These are phyloP conservation scores for Funneliformis geosporum DNA, from an alignment of 192 early-diverging fungal species.

Conservation along the genomic window DNA sequence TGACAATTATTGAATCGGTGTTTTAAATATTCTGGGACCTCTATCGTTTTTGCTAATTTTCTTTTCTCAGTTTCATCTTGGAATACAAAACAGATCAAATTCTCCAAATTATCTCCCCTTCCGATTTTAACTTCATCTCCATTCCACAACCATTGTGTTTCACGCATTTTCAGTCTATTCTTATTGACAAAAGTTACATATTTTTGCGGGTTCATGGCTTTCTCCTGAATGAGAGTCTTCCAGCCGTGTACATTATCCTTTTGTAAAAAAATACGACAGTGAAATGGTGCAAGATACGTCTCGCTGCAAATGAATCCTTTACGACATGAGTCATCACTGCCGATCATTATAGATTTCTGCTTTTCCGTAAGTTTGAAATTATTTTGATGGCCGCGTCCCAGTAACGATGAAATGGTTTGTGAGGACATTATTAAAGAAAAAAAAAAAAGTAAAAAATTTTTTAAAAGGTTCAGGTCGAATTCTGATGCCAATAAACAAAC, in stretches of 20 bases:
- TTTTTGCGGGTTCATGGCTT: not conserved
- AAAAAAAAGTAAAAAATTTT: too few species aligned
- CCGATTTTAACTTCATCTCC: not conserved
- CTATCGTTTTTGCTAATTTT: not conserved
- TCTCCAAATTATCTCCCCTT: not conserved
- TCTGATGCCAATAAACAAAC: too few species aligned
- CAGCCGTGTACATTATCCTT: not conserved
- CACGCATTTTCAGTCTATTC: not conserved
- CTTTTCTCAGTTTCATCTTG: not conserved
- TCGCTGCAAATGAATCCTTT: not conserved
- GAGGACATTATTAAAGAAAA: too few species aligned
- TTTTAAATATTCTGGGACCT: not conserved
- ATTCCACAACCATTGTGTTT: not conserved
- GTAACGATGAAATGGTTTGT: not conserved
- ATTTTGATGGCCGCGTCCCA: not conserved
- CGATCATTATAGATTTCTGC: not conserved
- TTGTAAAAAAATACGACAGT: not conserved
- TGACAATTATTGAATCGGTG: not conserved
- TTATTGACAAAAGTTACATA: not conserved
- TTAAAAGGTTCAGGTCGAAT: too few species aligned
- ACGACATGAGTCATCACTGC: not conserved
- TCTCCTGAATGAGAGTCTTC: not conserved
- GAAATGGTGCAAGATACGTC: not conserved
- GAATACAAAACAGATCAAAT: not conserved
- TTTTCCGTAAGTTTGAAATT: not conserved